These are phyloP conservation scores for Jaltomata sinuosa DNA, from an alignment of 257 asterid species.

Conservation along the genomic window DNA sequence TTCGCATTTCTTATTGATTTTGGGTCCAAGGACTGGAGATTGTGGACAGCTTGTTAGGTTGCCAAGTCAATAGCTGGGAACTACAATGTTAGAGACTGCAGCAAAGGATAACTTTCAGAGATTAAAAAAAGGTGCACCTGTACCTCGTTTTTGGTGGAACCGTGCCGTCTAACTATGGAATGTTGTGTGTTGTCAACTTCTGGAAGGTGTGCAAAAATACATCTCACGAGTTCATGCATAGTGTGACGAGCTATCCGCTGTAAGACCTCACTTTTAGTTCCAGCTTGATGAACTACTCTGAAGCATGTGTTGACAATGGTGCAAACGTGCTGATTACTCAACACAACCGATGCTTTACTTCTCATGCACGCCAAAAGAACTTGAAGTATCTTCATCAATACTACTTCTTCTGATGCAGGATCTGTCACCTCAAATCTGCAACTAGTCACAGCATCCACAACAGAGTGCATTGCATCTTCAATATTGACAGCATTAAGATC, in stretches of 20 bases:
- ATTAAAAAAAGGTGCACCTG: neutral
- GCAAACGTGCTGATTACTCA: conserved; percentile 94
- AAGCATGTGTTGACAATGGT: conserved; percentile 83
- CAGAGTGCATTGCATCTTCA: conserved; percentile 82
- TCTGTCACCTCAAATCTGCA: conserved; percentile 96
- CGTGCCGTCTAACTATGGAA: conserved; percentile 69
- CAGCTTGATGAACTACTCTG: conserved; percentile 91
- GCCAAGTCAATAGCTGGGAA: neutral
- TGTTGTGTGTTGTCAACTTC: conserved; percentile 60
- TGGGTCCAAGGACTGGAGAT: neutral
- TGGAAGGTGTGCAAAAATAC: conserved; percentile 88
- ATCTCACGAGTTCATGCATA: conserved; percentile 87
- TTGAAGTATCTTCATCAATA: conserved; percentile 89
- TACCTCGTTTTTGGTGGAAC: conserved; percentile 57
- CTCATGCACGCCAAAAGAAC: conserved; percentile 93
- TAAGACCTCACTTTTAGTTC: conserved; percentile 78
- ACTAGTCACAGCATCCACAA: conserved; percentile 96
- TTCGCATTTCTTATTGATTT: neutral
- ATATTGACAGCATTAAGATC: conserved; percentile 57
- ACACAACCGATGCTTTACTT: conserved; percentile 73
- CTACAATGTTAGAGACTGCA: conserved; percentile 1
- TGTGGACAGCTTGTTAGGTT: neutral
- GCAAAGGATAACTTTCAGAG: neutral
- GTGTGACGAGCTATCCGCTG: conserved; percentile 94
- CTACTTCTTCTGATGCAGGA: conserved; percentile 96